Evolutionary conservation across 495 filamentous ascomycete genomes (phyloP).

Genomic region (Polyplosphaeria fusca): DNA sequence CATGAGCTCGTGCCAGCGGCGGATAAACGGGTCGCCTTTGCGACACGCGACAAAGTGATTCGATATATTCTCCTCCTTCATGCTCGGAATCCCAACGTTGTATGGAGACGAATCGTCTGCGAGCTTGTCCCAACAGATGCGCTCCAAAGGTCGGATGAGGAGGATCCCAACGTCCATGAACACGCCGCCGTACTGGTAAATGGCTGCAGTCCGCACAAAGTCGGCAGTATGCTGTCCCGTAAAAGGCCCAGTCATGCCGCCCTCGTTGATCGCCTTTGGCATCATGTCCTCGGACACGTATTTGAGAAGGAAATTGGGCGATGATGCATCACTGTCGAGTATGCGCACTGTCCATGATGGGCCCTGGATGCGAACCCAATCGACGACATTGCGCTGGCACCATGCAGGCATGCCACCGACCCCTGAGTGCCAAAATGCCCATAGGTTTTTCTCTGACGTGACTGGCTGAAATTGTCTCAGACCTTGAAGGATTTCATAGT

Average conservation of each 20-base stretch:
- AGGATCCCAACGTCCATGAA: conserved; percentile 44
- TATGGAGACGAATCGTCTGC: conserved; percentile 41
- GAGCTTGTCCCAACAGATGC: conserved; percentile 46
- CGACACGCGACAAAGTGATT: conserved; percentile 45
- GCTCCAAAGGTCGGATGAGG: conserved; percentile 43
- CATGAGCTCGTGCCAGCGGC: conserved; percentile 44
- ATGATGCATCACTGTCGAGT: conserved; percentile 24
- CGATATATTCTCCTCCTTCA: conserved; percentile 37
- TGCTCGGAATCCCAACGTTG: conserved; percentile 39
- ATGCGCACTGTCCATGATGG: conserved; percentile 31
- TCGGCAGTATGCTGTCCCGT: conserved; percentile 41
- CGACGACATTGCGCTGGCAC: conserved; percentile 39
- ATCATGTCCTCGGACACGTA: conserved; percentile 39
- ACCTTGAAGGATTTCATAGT: conserved; percentile 29
- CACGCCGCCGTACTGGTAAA: conserved; percentile 43
- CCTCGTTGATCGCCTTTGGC: conserved; percentile 39
- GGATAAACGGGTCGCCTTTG: conserved; percentile 41
- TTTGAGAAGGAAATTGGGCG: conserved; percentile 28
- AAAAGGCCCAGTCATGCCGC: conserved; percentile 40
- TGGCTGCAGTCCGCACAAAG: conserved; percentile 40
- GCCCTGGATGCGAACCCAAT: conserved; percentile 31
- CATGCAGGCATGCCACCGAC: conserved; percentile 40
- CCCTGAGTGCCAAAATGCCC: conserved; percentile 46
- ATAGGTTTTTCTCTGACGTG: conserved; percentile 47
- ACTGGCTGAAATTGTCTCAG: conserved; percentile 27